A percentile compares a stretch with the other conserved stretches of the same genome.
Evolutionary conservation across 768 basidiomycete genomes (phyloP).

Genomic region (Mycena chlorophos): DNA sequence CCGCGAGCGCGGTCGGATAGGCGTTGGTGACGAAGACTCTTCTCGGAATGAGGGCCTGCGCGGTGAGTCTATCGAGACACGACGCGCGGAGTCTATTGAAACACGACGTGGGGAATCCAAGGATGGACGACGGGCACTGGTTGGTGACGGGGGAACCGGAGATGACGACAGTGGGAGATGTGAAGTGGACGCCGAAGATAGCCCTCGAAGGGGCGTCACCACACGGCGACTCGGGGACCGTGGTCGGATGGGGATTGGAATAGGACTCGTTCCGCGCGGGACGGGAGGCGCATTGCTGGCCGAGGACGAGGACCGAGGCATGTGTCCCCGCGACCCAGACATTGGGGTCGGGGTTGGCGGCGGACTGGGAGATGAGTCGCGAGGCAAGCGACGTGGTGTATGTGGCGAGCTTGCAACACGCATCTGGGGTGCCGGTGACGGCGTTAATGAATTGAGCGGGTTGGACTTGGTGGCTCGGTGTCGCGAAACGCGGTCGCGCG

Average conservation of each 20-base stretch:
- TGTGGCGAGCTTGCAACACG: constrained; percentile 30
- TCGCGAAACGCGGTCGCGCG: constrained; percentile 27
- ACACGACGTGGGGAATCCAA: constrained; percentile 35
- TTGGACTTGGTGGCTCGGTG: constrained; percentile 34
- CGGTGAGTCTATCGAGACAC: constrained; percentile 36
- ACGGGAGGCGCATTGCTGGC: constrained; percentile 40
- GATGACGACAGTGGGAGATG: constrained; percentile 48
- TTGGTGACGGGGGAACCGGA: constrained; percentile 22
- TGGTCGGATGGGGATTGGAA: constrained; percentile 45
- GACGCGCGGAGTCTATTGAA: constrained; percentile 31
- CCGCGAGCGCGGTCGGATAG: constrained; percentile 44
- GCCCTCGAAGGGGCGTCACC: constrained; percentile 43
- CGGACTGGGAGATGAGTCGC: constrained; percentile 41
- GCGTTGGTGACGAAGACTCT: constrained; percentile 46
- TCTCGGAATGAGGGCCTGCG: constrained; percentile 39
- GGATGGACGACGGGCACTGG: constrained; percentile 31
- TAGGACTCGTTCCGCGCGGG: constrained; percentile 42
- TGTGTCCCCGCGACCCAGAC: constrained; percentile 37
- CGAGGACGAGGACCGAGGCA: constrained; percentile 35
- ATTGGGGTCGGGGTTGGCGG: constrained; percentile 52
- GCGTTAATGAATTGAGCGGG: constrained; percentile 31
- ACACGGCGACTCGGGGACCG: constrained; percentile 43
- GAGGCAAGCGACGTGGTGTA: constrained; percentile 36
- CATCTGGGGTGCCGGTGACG: constrained; percentile 24
- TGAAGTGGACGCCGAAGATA: constrained; percentile 51